Percentiles rank a stretch among this genome's conserved stretches.
These are phyloP conservation scores for Ramularia endophylla DNA, from an alignment of 2,329 filamentous ascomycete genomes.

Conservation along the genomic window DNA sequence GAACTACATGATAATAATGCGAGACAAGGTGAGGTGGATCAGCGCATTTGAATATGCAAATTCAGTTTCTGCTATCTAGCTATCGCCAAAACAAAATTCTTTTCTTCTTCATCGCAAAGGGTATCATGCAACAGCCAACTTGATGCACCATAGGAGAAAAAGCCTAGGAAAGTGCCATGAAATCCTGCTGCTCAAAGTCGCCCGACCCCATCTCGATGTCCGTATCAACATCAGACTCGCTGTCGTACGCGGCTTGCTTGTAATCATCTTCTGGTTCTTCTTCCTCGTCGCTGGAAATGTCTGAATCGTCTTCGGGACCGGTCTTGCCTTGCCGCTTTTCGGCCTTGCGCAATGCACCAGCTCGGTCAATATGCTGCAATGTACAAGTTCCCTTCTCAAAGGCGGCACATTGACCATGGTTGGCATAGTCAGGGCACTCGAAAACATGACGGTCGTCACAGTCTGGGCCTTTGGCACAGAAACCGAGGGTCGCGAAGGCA, in stretches of 20 bases:
- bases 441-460: slow-evolving; percentile 76
- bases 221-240: slow-evolving; percentile 55
- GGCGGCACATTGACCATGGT: slow-evolving; percentile 75
- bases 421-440: slow-evolving; percentile 93
- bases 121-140: slow-evolving; percentile 3
- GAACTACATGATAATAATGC: too few species aligned
- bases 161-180: slow-evolving; percentile 37
- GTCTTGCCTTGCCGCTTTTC: slow-evolving; percentile 39
- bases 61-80: slow-evolving; percentile 5
- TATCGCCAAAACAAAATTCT: neutral
- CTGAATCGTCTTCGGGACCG: slow-evolving; percentile 36
- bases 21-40: too few species aligned
- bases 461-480: slow-evolving; percentile 72
- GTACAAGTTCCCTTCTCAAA: slow-evolving; percentile 60
- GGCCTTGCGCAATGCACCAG: slow-evolving; percentile 66
- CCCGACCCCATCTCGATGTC: slow-evolving; percentile 33
- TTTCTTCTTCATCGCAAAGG: slow-evolving; percentile 1
- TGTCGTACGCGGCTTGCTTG: slow-evolving; percentile 4
- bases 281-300: slow-evolving; percentile 74
- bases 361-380: slow-evolving; percentile 80
- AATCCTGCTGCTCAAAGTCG: slow-evolving; percentile 49
- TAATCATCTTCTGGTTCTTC: slow-evolving; percentile 53
- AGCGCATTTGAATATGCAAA: too few species aligned
- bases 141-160: neutral
- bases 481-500: slow-evolving; percentile 78